Conservation (phyloP, 805 yeast genomes). For the Priceomyces fermenticarens region DNA sequence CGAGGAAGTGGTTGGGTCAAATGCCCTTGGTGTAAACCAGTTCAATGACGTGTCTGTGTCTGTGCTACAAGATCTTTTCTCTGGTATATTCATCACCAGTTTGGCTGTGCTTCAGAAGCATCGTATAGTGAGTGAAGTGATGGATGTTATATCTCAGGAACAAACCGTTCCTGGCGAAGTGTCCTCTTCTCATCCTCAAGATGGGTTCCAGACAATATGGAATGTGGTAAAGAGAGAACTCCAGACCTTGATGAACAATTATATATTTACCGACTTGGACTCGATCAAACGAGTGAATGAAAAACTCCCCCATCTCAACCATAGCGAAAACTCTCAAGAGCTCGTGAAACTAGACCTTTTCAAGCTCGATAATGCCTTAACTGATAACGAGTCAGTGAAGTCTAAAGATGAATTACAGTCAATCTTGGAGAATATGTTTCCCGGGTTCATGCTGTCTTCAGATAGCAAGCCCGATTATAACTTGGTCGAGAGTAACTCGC, state of each 20-base stretch:
- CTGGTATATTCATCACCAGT: slow-evolving; percentile 63
- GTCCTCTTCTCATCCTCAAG: neutral
- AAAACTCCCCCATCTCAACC: slow-evolving; percentile 1
- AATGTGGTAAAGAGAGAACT: slow-evolving; percentile 30
- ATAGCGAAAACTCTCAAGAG: slow-evolving; percentile 23
- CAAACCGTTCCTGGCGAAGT: slow-evolving; percentile 11
- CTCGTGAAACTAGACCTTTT: slow-evolving; percentile 22
- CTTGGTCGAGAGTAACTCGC: slow-evolving; percentile 18
- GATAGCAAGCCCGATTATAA: slow-evolving; percentile 15
- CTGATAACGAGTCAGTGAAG: slow-evolving; percentile 15
- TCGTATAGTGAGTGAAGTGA: slow-evolving; percentile 60
- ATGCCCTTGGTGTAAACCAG: slow-evolving; percentile 20
- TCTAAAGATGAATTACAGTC: slow-evolving; percentile 27
- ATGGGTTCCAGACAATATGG: slow-evolving; percentile 28
- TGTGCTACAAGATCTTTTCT: slow-evolving; percentile 67
- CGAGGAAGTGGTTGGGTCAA: slow-evolving; percentile 20
- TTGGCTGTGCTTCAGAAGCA: slow-evolving; percentile 68
- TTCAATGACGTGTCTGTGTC: slow-evolving; percentile 50
- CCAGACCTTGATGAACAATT: slow-evolving; percentile 26
- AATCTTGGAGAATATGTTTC: slow-evolving; percentile 61
- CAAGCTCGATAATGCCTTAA: slow-evolving; percentile 30
- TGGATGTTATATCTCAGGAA: slow-evolving; percentile 28
- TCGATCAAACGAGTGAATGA: slow-evolving; percentile 1
- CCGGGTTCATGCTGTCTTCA: slow-evolving; percentile 50
- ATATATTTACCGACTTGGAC: slow-evolving; percentile 25